Conservation (phyloP, 2,329 filamentous ascomycete genomes). For the Blastomyces percursus region DNA sequence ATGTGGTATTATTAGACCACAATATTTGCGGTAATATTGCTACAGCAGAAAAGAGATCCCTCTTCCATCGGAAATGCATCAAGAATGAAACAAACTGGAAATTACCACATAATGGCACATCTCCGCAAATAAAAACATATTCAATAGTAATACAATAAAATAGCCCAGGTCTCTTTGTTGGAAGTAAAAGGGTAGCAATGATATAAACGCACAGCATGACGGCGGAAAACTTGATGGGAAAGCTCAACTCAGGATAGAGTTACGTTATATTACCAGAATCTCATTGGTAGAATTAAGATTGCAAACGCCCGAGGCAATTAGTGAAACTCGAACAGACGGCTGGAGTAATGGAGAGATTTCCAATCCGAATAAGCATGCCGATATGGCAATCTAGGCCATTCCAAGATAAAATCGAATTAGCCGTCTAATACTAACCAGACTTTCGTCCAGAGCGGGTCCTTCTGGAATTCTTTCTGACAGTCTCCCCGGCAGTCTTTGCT, state of each 20-base stretch:
- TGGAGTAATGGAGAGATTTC: not conserved
- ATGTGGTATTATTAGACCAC: not conserved
- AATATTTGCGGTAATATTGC: conserved; percentile 3
- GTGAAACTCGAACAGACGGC: not conserved
- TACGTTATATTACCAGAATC: not conserved
- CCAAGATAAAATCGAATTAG: not conserved
- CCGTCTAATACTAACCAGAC: not conserved
- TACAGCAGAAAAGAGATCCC: not conserved
- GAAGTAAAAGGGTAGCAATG: not conserved
- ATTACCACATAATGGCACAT: not conserved
- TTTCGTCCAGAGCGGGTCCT: not conserved
- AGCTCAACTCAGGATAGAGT: not conserved
- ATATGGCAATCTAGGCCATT: not conserved
- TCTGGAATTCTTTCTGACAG: conserved; percentile 13
- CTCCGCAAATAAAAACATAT: not conserved
- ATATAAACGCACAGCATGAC: not conserved
- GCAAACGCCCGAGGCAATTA: not conserved
- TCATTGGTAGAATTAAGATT: not conserved
- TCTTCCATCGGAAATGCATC: not conserved
- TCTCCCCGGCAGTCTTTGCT: conserved; percentile 13
- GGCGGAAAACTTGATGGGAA: not conserved
- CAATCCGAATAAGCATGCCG: not conserved
- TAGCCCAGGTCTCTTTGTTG: not conserved
- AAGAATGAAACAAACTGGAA: not conserved
- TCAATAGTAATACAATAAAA: not conserved